Evolutionary conservation across 1,139 yeast genomes (phyloP), one percentile per base, ranked within the genome.

Genomic region (Lodderomyces metapsilosis): DNA sequence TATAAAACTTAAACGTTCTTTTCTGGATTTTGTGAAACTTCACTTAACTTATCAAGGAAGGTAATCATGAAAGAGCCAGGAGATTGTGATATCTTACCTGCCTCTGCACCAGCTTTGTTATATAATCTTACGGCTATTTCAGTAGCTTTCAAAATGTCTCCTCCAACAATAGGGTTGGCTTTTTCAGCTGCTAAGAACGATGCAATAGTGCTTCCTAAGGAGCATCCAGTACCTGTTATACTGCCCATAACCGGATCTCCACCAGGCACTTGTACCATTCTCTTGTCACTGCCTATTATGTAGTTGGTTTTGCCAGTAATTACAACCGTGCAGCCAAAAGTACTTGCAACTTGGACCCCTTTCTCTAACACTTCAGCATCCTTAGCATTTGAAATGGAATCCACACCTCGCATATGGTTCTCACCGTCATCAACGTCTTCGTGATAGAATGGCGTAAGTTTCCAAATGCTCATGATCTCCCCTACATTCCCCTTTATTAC

Each of bases 221-320:
- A 78, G 50, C 97, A 91, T 0, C 97, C 98, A 2, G 94, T 75
- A 0, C 96, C 97, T 0, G 97, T 89, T n/a, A 89, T 76, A 11
- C 67, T 58, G 1, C 86, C 85, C 85, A 89, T 83, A 35, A 82
- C 55, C 15, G 68, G 62, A 50, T 82, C 76, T 0, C 96, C 94
- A 11, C 92, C 94, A 2, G 57, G 48, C 3, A 80, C 59, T 10
- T 34, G 49, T 2, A 42, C 48, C 3, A 48, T 40, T 20, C 44
- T 44, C n/a, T 46, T 35, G 37, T 56, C 54, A 11, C 21, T 30
- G 17, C 35, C 13, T 12, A 65, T 52, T 1, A 71, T 50, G 43
- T 59, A 63, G 46, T 71, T 70, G 5, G 37, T 44, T 1, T 53
- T 48, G 0, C 78, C 78, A 0, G 95, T 85, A 43, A 88, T 71